phyloP scores from a whole-genome alignment of 768 basidiomycete species.

The Agaricus blazei region DNA sequence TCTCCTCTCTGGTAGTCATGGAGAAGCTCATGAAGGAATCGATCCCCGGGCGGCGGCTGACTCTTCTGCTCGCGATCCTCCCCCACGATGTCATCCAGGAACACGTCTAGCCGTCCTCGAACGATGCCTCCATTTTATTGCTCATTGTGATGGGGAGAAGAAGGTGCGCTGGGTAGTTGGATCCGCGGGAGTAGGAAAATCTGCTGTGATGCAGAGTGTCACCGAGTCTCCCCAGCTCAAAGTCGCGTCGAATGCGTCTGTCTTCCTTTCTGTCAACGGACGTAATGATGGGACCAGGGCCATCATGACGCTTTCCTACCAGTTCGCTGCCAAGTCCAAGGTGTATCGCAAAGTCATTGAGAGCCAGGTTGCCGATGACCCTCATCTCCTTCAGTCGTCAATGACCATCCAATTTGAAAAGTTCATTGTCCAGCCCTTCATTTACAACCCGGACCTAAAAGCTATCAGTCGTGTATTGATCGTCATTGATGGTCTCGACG shows the following conservation, averaged over 20 bases:
- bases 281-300: background rate
- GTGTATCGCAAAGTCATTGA: constrained; percentile 2
- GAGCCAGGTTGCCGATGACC: constrained; percentile 4
- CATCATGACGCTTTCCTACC: constrained; percentile 14
- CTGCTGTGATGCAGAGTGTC: background rate
- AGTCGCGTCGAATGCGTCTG: background rate
- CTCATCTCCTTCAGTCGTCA: constrained; percentile 7
- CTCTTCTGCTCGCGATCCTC: too few relatives aligned
- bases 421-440: constrained; percentile 13
- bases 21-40: too few relatives aligned
- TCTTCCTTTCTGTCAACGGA: background rate
- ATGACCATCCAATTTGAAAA: constrained; percentile 10
- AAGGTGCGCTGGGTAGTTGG: too few relatives aligned
- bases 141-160: too few relatives aligned
- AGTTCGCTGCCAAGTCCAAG: constrained; percentile 12
- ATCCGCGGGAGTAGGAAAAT: background rate
- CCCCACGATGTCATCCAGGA: too few relatives aligned
- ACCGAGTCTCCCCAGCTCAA: background rate
- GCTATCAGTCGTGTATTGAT: background rate
- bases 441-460: background rate
- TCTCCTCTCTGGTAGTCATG: too few relatives aligned
- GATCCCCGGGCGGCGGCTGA: too few relatives aligned
- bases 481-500: background rate
- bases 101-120: too few relatives aligned
- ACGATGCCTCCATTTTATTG: too few relatives aligned